Evolutionary conservation across 495 filamentous ascomycete genomes (phyloP).

Genomic region (Aspergillus asperescens): DNA sequence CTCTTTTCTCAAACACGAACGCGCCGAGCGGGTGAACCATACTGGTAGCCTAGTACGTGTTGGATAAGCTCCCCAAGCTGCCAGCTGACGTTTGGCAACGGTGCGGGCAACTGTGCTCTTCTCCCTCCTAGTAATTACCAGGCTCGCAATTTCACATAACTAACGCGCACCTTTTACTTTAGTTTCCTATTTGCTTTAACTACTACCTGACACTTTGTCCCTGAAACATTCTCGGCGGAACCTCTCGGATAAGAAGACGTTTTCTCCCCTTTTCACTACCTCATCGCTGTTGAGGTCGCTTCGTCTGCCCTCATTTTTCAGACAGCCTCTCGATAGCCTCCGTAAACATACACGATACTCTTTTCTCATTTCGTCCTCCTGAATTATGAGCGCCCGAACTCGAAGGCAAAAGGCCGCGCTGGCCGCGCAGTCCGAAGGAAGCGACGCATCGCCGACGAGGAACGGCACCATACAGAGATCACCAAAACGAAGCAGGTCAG

Average conservation of each 20-base stretch:
- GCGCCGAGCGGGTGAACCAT: background rate
- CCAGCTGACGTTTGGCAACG: background rate
- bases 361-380: background rate
- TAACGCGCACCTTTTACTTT: background rate
- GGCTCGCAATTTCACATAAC: background rate
- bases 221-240: too few relatives aligned
- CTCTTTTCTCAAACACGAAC: background rate
- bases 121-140: background rate
- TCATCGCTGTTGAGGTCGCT: too few relatives aligned
- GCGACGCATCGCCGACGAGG: conserved; percentile 26
- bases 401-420: conserved; percentile 41
- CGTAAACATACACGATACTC: background rate
- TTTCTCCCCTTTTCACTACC: conserved; percentile 14
- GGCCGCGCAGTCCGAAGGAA: conserved; percentile 32
- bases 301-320: background rate
- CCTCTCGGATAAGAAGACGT: conserved; percentile 18
- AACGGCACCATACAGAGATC: conserved; percentile 30
- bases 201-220: conserved; percentile 1
- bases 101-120: background rate
- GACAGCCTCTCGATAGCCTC: background rate
- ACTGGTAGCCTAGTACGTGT: conserved; percentile 10
- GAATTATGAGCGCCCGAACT: conserved; percentile 39
- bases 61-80: conserved; percentile 11
- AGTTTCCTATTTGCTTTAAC: background rate
- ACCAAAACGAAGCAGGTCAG: conserved; percentile 26